Percentiles rank a stretch among this genome's conserved stretches.
phyloP scores from a whole-genome alignment of 768 basidiomycete genomes.

The Russula foetens region DNA sequence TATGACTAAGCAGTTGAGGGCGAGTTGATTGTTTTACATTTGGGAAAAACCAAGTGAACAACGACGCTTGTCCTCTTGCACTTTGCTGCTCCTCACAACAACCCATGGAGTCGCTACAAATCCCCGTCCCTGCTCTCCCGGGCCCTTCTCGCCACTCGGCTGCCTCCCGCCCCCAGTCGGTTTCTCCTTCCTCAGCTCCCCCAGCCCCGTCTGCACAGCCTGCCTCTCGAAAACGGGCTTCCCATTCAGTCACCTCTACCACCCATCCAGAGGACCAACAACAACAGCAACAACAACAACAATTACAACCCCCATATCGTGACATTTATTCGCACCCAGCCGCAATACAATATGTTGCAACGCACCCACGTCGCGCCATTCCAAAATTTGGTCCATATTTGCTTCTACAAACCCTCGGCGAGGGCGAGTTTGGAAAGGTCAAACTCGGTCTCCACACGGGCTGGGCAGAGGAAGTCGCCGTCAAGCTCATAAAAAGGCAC shows the following conservation, averaged over 20 bases:
- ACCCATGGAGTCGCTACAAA: constrained; percentile 34
- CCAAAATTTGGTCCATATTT: constrained; percentile 95
- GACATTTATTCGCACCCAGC: constrained; percentile 84
- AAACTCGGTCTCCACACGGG: constrained; percentile 92
- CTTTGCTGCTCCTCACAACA: background rate
- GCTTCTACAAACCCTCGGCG: constrained; percentile 90
- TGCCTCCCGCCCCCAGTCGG: constrained; percentile 49
- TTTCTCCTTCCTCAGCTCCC: constrained; percentile 35
- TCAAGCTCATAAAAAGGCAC: constrained; percentile 90
- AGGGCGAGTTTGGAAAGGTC: constrained; percentile 98
- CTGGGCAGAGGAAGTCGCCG: constrained; percentile 97
- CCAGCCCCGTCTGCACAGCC: constrained; percentile 26
- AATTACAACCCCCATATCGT: constrained; percentile 37
- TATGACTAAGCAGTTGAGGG: no score
- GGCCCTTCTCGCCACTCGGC: constrained; percentile 39
- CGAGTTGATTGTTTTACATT: no score
- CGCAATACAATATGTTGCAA: constrained; percentile 71
- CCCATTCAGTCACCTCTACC: constrained; percentile 58
- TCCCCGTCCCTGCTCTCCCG: constrained; percentile 36
- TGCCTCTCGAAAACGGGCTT: constrained; percentile 51
- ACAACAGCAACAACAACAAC: background rate
- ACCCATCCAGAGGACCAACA: constrained; percentile 35
- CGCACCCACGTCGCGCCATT: constrained; percentile 78
- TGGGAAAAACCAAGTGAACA: no score
- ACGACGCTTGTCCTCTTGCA: background rate